Base-by-base conservation (phyloP, 306 rosid species). In the Astragalus glycyphyllos region DNA sequence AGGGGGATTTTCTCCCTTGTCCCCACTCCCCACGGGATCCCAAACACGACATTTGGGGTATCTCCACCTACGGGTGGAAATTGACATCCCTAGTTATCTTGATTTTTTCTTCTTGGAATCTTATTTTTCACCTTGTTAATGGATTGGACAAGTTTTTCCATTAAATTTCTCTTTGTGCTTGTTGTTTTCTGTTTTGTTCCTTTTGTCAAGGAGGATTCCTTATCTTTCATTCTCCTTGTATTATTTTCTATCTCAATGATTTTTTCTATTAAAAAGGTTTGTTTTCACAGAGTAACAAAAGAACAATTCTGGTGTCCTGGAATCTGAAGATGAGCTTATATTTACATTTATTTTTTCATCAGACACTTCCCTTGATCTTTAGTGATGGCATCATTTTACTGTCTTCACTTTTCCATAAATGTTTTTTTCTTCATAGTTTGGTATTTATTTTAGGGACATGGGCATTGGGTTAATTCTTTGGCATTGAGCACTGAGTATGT, bases 401-500 rank as follows among this genome's bases (percentile, higher is more conserved):
- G 6, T 38, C 65, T 46, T 15, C 11, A 8, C 31, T 80, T 69
- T 71, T 42, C 9, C 35, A 26, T 41, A 65, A 34, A 34, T 70
- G 17, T 20, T 58, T 56, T 75, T 38, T 13, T 6, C 66, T 65
- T 51, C 40, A 4, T 59, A 37, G 58, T 67, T 66, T 83, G 67
- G 37, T 55, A 66, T 86, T 68, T 76, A 31, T 74, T 82, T 56
- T 65, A 90, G 99, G 99, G 97, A 70, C 99, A 94, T 73, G 99
- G 90, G 9, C 92, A 89, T 78, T 94, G 97, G 97, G 95, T 94
- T 62, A 94, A 94, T 85, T 84, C 97, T 75, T 88, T 94, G 77
- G 96, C 99, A 68, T 78, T 94, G 79, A 94, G 99, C 81, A 91
- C 99, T 0, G 97, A 94, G 72, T 94, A 87, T 80, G 96, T 91